A percentile compares a stretch with the other conserved stretches of the same genome.
These are phyloP conservation scores for Aspergillus luchuensis DNA, from an alignment of 2,329 filamentous ascomycete species.

Conservation along the genomic window DNA sequence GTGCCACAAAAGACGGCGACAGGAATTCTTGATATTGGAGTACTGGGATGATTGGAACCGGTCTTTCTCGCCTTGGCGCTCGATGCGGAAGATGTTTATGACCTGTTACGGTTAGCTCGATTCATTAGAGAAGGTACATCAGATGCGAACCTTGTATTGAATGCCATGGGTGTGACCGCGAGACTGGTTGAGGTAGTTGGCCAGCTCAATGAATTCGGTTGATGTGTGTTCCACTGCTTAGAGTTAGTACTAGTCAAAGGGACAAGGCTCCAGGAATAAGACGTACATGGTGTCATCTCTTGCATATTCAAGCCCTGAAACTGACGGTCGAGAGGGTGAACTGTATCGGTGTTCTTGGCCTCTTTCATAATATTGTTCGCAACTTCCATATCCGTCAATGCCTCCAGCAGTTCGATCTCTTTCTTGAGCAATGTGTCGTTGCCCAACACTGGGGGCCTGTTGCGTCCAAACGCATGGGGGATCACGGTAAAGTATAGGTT, in stretches of 20 bases:
- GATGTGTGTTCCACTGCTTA: constrained; percentile 55
- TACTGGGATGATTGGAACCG: constrained; percentile 65
- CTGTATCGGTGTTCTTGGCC: constrained; percentile 54
- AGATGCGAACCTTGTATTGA: constrained; percentile 12
- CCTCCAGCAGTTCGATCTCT: constrained; percentile 79
- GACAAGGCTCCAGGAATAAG: too few relatives aligned
- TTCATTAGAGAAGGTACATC: not conserved
- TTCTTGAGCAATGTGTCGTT: constrained; percentile 62
- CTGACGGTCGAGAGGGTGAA: constrained; percentile 71
- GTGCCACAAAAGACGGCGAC: constrained; percentile 83
- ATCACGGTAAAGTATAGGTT: constrained; percentile 81
- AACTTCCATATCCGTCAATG: constrained; percentile 81
- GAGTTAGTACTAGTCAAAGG: constrained; percentile 16
- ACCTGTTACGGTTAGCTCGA: constrained; percentile 44
- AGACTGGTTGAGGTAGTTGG: constrained; percentile 67
- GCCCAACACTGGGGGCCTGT: constrained; percentile 69
- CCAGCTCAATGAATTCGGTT: constrained; percentile 66
- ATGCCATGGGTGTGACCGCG: constrained; percentile 66
- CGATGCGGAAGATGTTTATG: constrained; percentile 78
- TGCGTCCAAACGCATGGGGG: constrained; percentile 77
- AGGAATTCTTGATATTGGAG: constrained; percentile 55
- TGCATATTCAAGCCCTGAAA: constrained; percentile 70
- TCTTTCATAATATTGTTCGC: constrained; percentile 75
- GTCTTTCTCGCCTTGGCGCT: constrained; percentile 70
- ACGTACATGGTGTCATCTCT: constrained; percentile 68